Conservation (phyloP, 495 filamentous ascomycete species). For the Margaritispora aquatica region DNA sequence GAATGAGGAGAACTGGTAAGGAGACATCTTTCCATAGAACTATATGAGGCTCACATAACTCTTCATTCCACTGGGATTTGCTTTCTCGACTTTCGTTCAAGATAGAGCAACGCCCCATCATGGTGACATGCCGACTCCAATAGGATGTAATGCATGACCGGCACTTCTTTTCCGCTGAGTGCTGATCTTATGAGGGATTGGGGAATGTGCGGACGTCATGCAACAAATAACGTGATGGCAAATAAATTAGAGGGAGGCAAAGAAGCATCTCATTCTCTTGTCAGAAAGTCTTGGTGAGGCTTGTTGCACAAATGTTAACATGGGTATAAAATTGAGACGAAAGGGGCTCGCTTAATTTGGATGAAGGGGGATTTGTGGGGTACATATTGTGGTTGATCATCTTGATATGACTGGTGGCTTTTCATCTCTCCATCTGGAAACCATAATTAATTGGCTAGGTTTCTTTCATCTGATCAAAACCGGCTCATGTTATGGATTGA, state of each 20-base stretch:
- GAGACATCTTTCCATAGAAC: neutral
- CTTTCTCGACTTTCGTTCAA: neutral
- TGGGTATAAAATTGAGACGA: neutral
- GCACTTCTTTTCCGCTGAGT: neutral
- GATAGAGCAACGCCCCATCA: neutral
- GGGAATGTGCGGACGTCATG: neutral
- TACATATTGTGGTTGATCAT: neutral
- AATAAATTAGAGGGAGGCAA: neutral
- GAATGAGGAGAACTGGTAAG: neutral
- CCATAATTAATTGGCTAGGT: neutral
- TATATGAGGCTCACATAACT: neutral
- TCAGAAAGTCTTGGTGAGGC: too few species aligned
- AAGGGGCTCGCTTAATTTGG: neutral
- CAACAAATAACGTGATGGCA: neutral
- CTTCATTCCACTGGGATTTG: neutral
- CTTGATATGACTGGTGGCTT: neutral
- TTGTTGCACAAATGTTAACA: neutral
- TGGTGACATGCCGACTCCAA: neutral
- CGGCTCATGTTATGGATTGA: neutral
- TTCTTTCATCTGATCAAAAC: neutral
- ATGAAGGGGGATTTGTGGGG: neutral
- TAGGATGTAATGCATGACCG: neutral
- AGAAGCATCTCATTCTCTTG: too few species aligned
- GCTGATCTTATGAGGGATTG: neutral
- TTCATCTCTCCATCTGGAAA: neutral